Base-by-base conservation (phyloP, 2,329 filamentous ascomycete genomes). In the Chaetomium strumarium region DNA sequence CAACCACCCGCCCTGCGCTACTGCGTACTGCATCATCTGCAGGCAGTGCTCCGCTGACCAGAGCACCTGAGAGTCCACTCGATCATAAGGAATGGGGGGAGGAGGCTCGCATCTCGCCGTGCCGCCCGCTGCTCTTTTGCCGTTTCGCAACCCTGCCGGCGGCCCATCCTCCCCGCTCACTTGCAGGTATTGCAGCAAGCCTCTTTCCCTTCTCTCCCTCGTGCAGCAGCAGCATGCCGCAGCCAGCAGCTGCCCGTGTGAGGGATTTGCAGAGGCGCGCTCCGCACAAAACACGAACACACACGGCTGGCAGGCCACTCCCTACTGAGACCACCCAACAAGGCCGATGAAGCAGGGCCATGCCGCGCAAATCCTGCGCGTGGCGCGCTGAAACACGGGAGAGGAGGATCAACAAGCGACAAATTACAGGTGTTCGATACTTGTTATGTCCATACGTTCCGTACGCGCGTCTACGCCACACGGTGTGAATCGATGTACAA, bases 141-240 rank as follows among this genome's bases (percentile, higher is more conserved):
- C 14, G 51, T 45, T 44, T 45, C 39, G 46, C 34, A 34, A 36
- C 34, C 51, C 34, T 48, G 33, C 36, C 40, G 17, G 16, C n/a
- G 20, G n/a, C 39, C 38, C 13, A 19, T 36, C 14, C 16, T 11
- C 43, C 42, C 46, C 49, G 20, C 46, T 49, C 37, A 30, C 41
- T 33, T 38, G 30, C 49, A 45, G 30, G 31, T 36, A 49, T 45
- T 40, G 51, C 51, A 56, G 51, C 52, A 52, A 47, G 49, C 49
- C 55, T 51, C 51, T 51, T 54, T 51, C 55, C 51, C n/a, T 49
- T 57, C 48, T 57, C 48, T n/a, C 48, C 51, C 46, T 37, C 46
- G 17, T 57, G 55, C 55, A 57, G 49, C 44, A 37, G 40, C 51
- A 42, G 30, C 19, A 46, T 45, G 41, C 41, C 41, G 51, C 54